phyloP scores from a whole-genome alignment of 768 basidiomycete genomes.

The Russula sp. region DNA sequence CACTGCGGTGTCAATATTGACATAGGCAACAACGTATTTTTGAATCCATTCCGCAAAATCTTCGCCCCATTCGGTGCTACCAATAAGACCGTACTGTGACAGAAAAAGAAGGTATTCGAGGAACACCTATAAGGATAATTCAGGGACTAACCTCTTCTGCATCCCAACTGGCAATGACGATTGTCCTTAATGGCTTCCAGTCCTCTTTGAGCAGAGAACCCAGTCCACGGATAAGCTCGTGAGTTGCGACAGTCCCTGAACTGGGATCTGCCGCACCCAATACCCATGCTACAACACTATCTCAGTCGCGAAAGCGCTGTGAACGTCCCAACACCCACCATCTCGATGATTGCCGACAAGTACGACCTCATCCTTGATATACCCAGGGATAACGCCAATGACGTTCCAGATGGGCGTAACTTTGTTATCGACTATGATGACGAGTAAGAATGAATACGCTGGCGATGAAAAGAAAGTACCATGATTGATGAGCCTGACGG shows the following conservation, averaged over 20 bases:
- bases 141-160: constrained; percentile 54
- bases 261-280: constrained; percentile 77
- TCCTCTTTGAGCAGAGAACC: constrained; percentile 64
- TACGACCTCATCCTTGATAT: constrained; percentile 80
- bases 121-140: neutral
- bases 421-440: constrained; percentile 60
- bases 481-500: constrained; percentile 57
- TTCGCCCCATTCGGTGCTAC: constrained; percentile 92
- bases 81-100: constrained; percentile 61
- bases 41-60: constrained; percentile 83
- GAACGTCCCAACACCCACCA: constrained; percentile 46
- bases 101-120: neutral
- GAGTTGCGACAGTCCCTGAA: constrained; percentile 75
- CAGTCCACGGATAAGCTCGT: constrained; percentile 74
- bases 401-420: constrained; percentile 91
- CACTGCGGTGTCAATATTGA: constrained; percentile 77
- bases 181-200: constrained; percentile 82
- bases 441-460: neutral
- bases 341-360: constrained; percentile 88
- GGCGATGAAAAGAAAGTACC: constrained; percentile 36
- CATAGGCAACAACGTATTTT: constrained; percentile 77
- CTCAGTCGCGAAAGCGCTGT: neutral
- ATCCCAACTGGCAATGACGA: constrained; percentile 79
- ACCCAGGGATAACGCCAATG: constrained; percentile 79
- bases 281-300: constrained; percentile 54